A percentile compares a stretch with the other conserved stretches of the same genome.
These are phyloP conservation scores for Didymellaceae sp. DNA, from an alignment of 2,329 filamentous ascomycete genomes.

Conservation along the genomic window DNA sequence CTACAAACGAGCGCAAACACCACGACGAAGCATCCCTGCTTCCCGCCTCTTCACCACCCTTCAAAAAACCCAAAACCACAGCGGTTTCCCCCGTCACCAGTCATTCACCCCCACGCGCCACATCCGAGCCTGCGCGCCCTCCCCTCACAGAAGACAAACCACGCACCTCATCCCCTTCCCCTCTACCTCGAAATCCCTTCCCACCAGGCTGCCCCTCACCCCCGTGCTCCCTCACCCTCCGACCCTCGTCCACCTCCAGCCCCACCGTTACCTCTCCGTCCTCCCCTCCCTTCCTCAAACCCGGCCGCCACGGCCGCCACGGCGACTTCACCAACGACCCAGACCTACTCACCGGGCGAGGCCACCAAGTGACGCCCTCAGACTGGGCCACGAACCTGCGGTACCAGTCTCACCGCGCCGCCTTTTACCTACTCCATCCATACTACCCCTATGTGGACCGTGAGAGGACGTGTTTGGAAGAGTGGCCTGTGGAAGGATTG, in stretches of 20 bases:
- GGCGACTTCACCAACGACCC: conserved; percentile 27
- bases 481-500: not conserved
- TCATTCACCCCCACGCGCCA: too few species aligned
- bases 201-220: not conserved
- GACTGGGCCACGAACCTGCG: conserved; percentile 11
- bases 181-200: not conserved
- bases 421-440: not conserved
- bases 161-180: too few species aligned
- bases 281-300: conserved; percentile 24
- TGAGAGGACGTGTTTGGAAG: not conserved
- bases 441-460: not conserved
- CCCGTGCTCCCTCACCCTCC: not conserved
- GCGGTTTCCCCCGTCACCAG: not conserved
- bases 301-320: conserved; percentile 28
- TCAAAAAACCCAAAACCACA: not conserved
- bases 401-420: conserved; percentile 4
- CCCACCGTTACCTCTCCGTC: not conserved
- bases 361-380: conserved; percentile 28
- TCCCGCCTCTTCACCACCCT: not conserved
- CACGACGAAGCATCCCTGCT: conserved; percentile 2
- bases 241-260: not conserved
- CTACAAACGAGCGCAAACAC: conserved; percentile 12
- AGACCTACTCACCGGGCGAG: conserved; percentile 25
- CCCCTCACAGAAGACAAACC: too few species aligned
- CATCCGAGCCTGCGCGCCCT: too few species aligned